Evolutionary conservation across 768 basidiomycete species (phyloP).

Genomic region (Lactifluus hygrophoroides): DNA sequence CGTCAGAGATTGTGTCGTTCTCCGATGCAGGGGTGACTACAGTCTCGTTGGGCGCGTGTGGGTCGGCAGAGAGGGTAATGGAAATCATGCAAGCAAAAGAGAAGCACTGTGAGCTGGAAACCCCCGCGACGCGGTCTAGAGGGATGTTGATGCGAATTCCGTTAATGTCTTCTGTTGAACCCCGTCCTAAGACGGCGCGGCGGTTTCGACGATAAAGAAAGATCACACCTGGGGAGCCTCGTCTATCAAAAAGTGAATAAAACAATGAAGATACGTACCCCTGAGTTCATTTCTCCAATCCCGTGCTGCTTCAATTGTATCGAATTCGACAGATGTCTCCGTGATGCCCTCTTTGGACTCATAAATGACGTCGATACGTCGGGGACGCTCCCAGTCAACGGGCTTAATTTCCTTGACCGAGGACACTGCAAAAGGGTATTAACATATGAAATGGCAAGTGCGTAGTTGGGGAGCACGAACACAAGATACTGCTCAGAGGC

Average conservation of each 20-base stretch:
- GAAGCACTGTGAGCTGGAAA: constrained; percentile 19
- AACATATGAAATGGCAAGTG: neutral
- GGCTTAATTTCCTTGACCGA: constrained; percentile 38
- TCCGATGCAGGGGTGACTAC: neutral
- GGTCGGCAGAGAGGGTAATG: constrained; percentile 9
- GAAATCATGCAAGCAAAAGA: constrained; percentile 20
- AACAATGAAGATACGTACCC: constrained; percentile 25
- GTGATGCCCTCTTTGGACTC: constrained; percentile 24
- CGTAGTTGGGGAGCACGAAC: constrained; percentile 31
- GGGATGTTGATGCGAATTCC: constrained; percentile 43
- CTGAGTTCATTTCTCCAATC: constrained; percentile 43
- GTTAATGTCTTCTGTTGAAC: constrained; percentile 26
- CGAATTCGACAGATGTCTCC: constrained; percentile 38
- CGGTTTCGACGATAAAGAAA: constrained; percentile 40
- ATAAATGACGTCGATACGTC: constrained; percentile 33
- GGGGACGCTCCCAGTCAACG: constrained; percentile 38
- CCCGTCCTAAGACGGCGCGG: constrained; percentile 27
- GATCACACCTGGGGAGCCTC: constrained; percentile 31
- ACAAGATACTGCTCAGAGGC: constrained; percentile 44
- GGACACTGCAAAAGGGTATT: constrained; percentile 33
- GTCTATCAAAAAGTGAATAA: neutral
- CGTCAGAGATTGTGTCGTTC: constrained; percentile 6
- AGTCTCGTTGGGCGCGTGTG: neutral
- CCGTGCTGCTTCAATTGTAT: constrained; percentile 45
- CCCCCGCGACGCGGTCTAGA: constrained; percentile 30